These are phyloP conservation scores for Neurospora tetrasperma DNA, from an alignment of 495 filamentous ascomycete species.

Conservation along the genomic window DNA sequence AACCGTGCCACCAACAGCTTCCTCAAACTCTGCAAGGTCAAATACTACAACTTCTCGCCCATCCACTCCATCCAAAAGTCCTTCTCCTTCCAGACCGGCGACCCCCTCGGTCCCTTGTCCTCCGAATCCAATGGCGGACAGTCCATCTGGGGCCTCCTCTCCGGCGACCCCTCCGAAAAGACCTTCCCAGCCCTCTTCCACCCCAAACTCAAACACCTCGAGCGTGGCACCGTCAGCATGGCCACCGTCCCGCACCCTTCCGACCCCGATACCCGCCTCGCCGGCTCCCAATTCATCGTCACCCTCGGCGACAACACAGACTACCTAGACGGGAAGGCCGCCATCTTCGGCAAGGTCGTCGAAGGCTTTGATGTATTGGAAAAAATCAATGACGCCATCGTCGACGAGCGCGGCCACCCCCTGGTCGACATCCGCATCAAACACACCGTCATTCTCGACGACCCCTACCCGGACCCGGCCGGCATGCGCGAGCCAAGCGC, in stretches of 20 bases:
- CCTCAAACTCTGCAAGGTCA: constrained; percentile 92
- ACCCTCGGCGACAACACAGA: constrained; percentile 81
- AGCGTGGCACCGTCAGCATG: constrained; percentile 89
- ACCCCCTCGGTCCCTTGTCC: constrained; percentile 78
- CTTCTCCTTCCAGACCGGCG: constrained; percentile 92
- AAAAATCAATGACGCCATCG: constrained; percentile 83
- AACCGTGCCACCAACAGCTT: constrained; percentile 56
- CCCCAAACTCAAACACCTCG: constrained; percentile 73
- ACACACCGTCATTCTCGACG: constrained; percentile 81
- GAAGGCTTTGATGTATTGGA: constrained; percentile 89
- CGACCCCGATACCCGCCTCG: constrained; percentile 71
- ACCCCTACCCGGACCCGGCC: constrained; percentile 72
- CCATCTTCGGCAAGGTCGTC: constrained; percentile 89
- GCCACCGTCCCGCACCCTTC: constrained; percentile 67
- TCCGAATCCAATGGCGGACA: constrained; percentile 78
- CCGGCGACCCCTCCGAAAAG: constrained; percentile 54
- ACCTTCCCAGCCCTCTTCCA: constrained; percentile 78
- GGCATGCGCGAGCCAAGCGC: constrained; percentile 64
- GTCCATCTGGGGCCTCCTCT: constrained; percentile 79
- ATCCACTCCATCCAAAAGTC: constrained; percentile 79
- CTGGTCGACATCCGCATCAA: constrained; percentile 86
- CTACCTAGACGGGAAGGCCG: constrained; percentile 79
- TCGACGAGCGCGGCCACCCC: constrained; percentile 73
- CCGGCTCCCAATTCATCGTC: constrained; percentile 83
- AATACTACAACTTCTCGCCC: constrained; percentile 96